Evolutionary conservation across 108 stramenopile species (phyloP), one percentile per base, ranked within the genome.

Genomic region (Skeletonema menzelii): DNA sequence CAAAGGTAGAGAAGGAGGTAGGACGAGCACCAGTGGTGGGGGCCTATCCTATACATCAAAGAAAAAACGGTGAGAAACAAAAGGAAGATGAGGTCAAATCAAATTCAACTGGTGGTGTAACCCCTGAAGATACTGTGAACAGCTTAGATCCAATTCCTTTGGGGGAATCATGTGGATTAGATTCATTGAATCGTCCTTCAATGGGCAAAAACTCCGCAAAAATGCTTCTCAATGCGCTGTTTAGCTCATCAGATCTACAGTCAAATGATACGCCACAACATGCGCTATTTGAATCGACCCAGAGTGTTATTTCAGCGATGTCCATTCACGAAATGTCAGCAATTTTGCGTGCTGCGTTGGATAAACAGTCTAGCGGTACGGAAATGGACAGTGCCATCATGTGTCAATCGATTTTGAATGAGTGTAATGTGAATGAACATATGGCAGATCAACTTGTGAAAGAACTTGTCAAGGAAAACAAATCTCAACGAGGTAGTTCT

Each of bases 131-230:
- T 28, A 26, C 22, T 19, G 24, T 49, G 34, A 66, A 27, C 27
- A 62, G 42, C 27, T 32, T 60, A 20, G 59, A 67, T 58, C 75
- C 75, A 11, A 55, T 75, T 38, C 47, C 75, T 5, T 37, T 75
- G 15, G 56, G 28, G 49, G 44, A 30, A 44, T 68, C 75, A 30
- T 42, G 12, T 20, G 49, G 27, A 24, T 55, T 75, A 22, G 73
- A 75, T 64, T 71, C 70, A n/a, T 31, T 32, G 31, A 34, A 63
- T 20, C 71, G 53, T 27, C 62, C 71, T 26, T 10, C 10, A 5
- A 31, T 75, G 14, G 59, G 75, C 6, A 56, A 27, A 17, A 44
- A n/a, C 27, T 15, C 56, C 15, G 61, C 60, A 5, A 19, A 15
- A 6, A 44, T 27, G 17, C 59, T 75, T 19, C 57, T 37, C 26